phyloP scores from a whole-genome alignment of 176 grass and related monocot species.

The Oryza punctata region DNA sequence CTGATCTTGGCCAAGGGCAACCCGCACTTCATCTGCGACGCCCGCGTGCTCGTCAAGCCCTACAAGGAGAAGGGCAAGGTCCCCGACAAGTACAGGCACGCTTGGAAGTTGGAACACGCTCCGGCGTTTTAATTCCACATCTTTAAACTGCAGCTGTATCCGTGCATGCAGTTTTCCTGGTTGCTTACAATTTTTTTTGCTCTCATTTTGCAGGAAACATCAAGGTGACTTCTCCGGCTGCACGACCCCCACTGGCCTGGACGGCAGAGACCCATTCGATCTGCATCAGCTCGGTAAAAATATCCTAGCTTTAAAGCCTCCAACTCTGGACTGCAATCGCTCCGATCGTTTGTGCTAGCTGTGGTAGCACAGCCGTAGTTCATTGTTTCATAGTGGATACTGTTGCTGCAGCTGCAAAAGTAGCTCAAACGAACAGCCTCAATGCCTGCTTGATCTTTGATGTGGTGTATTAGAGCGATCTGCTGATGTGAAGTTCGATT shows the following conservation, averaged over 20 bases:
- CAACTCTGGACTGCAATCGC: not conserved
- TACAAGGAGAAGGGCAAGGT: constrained; percentile 99
- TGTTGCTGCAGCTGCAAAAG: too few relatives aligned
- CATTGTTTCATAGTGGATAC: too few relatives aligned
- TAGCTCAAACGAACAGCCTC: too few relatives aligned
- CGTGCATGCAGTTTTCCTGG: not conserved
- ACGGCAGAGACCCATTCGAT: constrained; percentile 71
- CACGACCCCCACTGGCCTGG: constrained; percentile 56
- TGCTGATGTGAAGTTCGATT: not conserved
- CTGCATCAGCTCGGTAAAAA: constrained; percentile 78
- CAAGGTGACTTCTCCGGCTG: constrained; percentile 74
- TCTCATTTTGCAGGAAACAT: constrained; percentile 57
- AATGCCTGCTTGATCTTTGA: not conserved
- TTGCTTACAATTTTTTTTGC: not conserved
- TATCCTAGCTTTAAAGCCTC: not conserved
- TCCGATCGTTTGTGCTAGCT: too few relatives aligned
- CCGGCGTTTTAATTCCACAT: not conserved
- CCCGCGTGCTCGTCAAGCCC: constrained; percentile 85
- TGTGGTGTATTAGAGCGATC: not conserved
- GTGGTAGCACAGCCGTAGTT: too few relatives aligned
- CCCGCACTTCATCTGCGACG: constrained; percentile 95
- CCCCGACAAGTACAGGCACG: constrained; percentile 84
- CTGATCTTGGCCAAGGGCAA: constrained; percentile 93
- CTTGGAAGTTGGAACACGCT: constrained; percentile 7
- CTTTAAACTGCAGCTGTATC: not conserved